Base-by-base conservation (phyloP, 2,329 filamentous ascomycete species). In the Phialemoniopsis sp. region DNA sequence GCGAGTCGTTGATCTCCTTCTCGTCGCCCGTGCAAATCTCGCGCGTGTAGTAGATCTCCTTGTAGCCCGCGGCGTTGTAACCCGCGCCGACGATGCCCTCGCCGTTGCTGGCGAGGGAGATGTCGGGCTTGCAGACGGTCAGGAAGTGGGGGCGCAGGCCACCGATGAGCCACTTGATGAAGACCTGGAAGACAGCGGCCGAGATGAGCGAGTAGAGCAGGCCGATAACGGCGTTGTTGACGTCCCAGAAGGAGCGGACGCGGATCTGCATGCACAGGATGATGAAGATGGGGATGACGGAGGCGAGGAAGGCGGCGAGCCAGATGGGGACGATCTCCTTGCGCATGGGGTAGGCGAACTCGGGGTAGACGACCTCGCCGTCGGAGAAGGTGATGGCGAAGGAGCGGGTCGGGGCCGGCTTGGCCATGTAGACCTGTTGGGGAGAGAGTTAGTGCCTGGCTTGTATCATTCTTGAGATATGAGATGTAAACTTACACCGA, bases 131-230 rank as follows among this genome's bases (percentile, higher is more conserved):
- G 50, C 83, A 88, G 38, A 85, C 82, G 16, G 69, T 71, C 15
- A 88, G 70, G 64, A 87, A 88, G 57, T 87, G 80, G 1, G 84
- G 84, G n/a, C 82, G 73, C 15, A 85, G 64, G 13, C 83, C 84
- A 13, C 85, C 85, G 46, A 89, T 86, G 32, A 88, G 73, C 73
- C 76, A 83, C 62, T 89, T 89, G 56, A 88, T 52, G 53, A 87
- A 82, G 48, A 88, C 83, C 53, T 89, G 85, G 64, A 89, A 87
- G 36, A 88, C 77, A n/a, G 82, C 80, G 4, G 81, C 81, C 6
- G 73, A 68, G 60, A 87, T 85, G 46, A 87, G 71, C 1, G 77
- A 70, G 66, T 88, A 88, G 1, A 87, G 62, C 0, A 88, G 72
- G 13, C 84, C 85, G 35, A 87, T 70, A 36, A 81, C 66, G 33